phyloP scores from a whole-genome alignment of 306 rosid species.

The Elaeagnus macrophylla region DNA sequence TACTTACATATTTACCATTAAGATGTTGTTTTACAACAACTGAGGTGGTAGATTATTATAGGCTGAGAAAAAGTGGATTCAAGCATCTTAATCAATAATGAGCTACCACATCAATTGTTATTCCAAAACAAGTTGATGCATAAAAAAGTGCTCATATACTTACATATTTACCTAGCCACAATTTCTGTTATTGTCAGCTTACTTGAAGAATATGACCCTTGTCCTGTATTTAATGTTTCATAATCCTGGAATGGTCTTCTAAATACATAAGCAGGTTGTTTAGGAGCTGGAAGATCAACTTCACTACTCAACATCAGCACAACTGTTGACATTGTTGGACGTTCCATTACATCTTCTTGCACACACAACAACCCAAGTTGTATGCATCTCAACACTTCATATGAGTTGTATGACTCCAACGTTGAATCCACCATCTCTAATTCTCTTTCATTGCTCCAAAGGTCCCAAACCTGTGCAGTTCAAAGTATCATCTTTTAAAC shows the following conservation, averaged over 20 bases:
- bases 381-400: constrained; percentile 50
- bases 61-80: too few species aligned
- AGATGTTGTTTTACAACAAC: too few species aligned
- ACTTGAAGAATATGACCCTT: background rate
- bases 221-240: background rate
- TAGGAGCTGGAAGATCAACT: constrained; percentile 6
- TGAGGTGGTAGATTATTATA: too few species aligned
- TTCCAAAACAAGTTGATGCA: too few species aligned
- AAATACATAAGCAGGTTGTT: constrained; percentile 16
- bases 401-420: constrained; percentile 10
- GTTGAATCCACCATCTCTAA: constrained; percentile 36
- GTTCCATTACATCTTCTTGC: constrained; percentile 44
- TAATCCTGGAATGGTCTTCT: background rate
- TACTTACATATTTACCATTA: too few species aligned
- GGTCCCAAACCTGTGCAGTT: constrained; percentile 36
- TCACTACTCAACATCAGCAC: constrained; percentile 47
- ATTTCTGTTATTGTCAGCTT: constrained; percentile 6
- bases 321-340: constrained; percentile 51
- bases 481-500: background rate
- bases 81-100: too few species aligned
- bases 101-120: too few species aligned
- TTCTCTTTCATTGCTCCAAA: constrained; percentile 37
- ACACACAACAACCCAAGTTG: constrained; percentile 60
- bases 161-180: background rate
- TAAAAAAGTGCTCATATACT: too few species aligned